These are phyloP conservation scores for Penicillium manginii DNA, from an alignment of 495 filamentous ascomycete species.

Conservation along the genomic window DNA sequence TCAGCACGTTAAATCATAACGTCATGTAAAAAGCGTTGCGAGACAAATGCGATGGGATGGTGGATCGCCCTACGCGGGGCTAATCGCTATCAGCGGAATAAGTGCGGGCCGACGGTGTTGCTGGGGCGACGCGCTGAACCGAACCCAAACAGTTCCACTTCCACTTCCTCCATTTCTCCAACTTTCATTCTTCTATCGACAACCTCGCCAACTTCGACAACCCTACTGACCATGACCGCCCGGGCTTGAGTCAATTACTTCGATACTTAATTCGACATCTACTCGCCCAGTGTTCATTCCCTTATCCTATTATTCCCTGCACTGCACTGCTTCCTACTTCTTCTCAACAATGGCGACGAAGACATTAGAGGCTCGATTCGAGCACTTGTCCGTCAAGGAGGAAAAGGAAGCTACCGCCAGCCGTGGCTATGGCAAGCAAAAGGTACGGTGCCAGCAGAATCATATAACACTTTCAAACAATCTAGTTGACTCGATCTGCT, in stretches of 20 bases:
- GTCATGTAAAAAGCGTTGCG: slow-evolving; percentile 7
- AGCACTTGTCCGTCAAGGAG: slow-evolving; percentile 80
- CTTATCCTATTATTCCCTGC: slow-evolving; percentile 5
- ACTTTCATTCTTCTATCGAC: slow-evolving; percentile 5
- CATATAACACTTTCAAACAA: neutral
- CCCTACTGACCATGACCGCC: slow-evolving; percentile 15
- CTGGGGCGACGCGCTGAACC: slow-evolving; percentile 35
- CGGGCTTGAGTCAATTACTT: slow-evolving; percentile 1
- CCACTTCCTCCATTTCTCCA: slow-evolving; percentile 23
- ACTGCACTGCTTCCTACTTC: slow-evolving; percentile 11
- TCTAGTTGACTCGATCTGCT: slow-evolving; percentile 32
- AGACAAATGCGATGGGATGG: neutral
- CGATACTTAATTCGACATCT: neutral
- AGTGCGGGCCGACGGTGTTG: slow-evolving; percentile 46
- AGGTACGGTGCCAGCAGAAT: slow-evolving; percentile 52
- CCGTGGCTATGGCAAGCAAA: slow-evolving; percentile 64
- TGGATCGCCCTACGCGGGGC: slow-evolving; percentile 9
- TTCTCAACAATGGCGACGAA: slow-evolving; percentile 56
- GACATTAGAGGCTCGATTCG: slow-evolving; percentile 77
- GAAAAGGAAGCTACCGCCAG: slow-evolving; percentile 65
- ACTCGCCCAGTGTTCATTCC: slow-evolving; percentile 3
- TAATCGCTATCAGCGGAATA: slow-evolving; percentile 40
- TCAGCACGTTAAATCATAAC: slow-evolving; percentile 18
- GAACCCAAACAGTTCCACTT: slow-evolving; percentile 37
- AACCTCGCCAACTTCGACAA: slow-evolving; percentile 11